Evolutionary conservation across 1,139 yeast species (phyloP).

Genomic region (Nakaseomyces sp.): DNA sequence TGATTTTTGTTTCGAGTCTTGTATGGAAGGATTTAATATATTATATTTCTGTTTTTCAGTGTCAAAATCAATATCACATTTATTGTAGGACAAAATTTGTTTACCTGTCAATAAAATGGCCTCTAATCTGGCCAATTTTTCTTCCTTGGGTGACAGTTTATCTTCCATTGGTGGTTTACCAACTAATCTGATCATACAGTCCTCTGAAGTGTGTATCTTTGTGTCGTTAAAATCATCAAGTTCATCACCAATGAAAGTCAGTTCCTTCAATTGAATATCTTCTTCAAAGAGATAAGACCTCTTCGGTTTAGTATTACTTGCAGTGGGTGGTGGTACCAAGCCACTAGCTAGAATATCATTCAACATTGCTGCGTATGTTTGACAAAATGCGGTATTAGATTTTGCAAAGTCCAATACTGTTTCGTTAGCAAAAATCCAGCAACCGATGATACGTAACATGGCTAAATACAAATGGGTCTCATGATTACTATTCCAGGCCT

Average conservation of each 20-base stretch:
- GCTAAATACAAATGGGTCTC: conserved; percentile 25
- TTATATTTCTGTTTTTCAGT: conserved; percentile 6
- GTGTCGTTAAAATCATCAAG: conserved; percentile 53
- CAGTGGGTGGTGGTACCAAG: conserved; percentile 6
- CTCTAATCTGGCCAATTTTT: conserved; percentile 32
- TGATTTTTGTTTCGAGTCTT: background rate
- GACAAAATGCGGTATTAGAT: conserved; percentile 32
- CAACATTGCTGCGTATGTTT: conserved; percentile 32
- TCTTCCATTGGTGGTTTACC: conserved; percentile 22
- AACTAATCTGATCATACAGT: conserved; percentile 27
- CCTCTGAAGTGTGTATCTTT: conserved; percentile 28
- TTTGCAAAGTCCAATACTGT: conserved; percentile 36
- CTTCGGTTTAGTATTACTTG: conserved; percentile 29
- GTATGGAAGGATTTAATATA: background rate
- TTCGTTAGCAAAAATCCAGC: conserved; percentile 46
- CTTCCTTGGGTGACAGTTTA: conserved; percentile 27
- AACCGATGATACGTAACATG: conserved; percentile 40
- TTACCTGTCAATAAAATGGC: conserved; percentile 35
- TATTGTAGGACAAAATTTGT: conserved; percentile 29
- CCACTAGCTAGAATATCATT: conserved; percentile 27
- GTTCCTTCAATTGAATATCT: conserved; percentile 56
- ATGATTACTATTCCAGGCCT: conserved; percentile 19
- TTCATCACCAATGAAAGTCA: conserved; percentile 43
- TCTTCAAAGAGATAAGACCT: conserved; percentile 52
- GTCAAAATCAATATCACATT: conserved; percentile 29